These are phyloP conservation scores for Filobasidium uniguttulatum DNA, from an alignment of 1,284 basidiomycete genomes.

Conservation along the genomic window DNA sequence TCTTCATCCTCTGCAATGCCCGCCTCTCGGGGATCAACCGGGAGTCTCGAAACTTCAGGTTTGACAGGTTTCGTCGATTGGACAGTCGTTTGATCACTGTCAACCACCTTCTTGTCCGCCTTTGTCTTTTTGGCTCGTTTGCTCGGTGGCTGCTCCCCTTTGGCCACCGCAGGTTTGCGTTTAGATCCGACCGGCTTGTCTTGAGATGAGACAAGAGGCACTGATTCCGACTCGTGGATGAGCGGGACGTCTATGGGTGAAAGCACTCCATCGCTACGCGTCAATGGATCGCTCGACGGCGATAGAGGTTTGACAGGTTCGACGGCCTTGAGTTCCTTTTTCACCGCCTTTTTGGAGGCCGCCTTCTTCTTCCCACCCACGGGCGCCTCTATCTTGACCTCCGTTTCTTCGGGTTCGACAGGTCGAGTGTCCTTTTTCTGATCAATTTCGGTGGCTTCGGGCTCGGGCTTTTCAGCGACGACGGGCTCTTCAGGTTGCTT, in stretches of 20 bases:
- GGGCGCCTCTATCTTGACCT: not conserved
- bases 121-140: not conserved
- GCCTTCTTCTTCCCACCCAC: not conserved
- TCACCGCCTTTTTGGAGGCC: not conserved
- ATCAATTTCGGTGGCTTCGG: not conserved
- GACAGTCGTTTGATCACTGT: conserved; percentile 9
- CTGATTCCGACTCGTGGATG: too few species aligned
- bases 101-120: too few species aligned
- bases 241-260: too few species aligned
- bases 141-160: conserved; percentile 2
- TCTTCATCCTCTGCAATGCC: conserved; percentile 74
- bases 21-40: conserved; percentile 23
- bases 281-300: too few species aligned
- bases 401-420: not conserved
- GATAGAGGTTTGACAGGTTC: too few species aligned
- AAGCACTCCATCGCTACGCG: too few species aligned
- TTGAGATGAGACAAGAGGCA: too few species aligned
- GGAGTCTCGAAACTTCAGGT: too few species aligned
- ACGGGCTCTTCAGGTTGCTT: not conserved
- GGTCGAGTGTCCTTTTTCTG: conserved; percentile 13
- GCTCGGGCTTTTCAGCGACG: not conserved
- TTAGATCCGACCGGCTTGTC: not conserved
- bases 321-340: too few species aligned
- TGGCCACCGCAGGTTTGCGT: not conserved
- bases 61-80: conserved; percentile 20